Evolutionary conservation across 2,329 filamentous ascomycete genomes (phyloP).

Genomic region (Scytalidium lignicola): DNA sequence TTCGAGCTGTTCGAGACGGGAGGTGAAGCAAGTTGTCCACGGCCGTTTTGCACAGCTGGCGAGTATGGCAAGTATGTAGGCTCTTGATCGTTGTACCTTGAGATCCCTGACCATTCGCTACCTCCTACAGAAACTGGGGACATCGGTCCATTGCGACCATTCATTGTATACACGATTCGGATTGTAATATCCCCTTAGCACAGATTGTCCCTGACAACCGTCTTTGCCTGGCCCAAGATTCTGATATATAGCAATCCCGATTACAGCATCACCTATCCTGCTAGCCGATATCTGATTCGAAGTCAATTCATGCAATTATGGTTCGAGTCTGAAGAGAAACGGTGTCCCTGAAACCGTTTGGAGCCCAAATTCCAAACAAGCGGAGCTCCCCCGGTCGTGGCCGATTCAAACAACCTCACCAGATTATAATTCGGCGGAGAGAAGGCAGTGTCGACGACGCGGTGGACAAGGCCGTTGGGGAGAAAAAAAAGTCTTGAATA

Average conservation of each 20-base stretch:
- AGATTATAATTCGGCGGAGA: neutral
- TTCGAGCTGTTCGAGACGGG: constrained; percentile 61
- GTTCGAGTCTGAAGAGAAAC: neutral
- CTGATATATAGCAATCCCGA: neutral
- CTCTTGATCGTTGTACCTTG: constrained; percentile 53
- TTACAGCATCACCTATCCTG: neutral
- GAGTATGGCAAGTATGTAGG: constrained; percentile 40
- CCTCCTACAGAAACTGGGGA: constrained; percentile 78
- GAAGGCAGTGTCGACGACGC: neutral
- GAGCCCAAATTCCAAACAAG: neutral
- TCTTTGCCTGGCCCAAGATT: neutral
- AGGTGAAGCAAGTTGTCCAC: constrained; percentile 60
- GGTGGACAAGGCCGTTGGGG: neutral
- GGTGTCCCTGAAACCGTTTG: neutral
- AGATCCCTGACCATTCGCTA: constrained; percentile 73
- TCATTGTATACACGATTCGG: constrained; percentile 48
- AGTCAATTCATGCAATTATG: neutral
- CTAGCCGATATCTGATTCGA: neutral
- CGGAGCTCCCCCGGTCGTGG: neutral
- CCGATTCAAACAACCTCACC: neutral
- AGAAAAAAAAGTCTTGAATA: neutral
- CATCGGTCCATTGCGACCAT: constrained; percentile 68
- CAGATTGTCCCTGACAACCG: neutral
- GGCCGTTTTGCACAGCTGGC: constrained; percentile 46
- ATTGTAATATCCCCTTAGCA: neutral